These are phyloP conservation scores for Solanum verrucosum DNA, from an alignment of 257 asterid genomes.

Conservation along the genomic window DNA sequence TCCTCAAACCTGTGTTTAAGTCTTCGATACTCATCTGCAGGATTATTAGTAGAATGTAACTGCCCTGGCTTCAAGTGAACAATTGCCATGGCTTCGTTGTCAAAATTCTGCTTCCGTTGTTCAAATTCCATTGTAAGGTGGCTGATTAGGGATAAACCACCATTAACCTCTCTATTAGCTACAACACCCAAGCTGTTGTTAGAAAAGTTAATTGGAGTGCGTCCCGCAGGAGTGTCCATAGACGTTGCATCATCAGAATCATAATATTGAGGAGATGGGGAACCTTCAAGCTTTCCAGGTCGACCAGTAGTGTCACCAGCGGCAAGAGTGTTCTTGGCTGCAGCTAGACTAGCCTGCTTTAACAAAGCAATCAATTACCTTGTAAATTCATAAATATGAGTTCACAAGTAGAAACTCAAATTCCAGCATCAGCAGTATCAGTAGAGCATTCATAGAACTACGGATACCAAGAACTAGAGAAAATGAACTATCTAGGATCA, in stretches of 20 bases:
- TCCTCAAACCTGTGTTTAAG: slow-evolving; percentile 49
- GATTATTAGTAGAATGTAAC: slow-evolving; percentile 11
- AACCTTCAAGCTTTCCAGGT: slow-evolving; percentile 33
- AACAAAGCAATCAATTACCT: slow-evolving; percentile 2
- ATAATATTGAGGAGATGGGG: slow-evolving; percentile 47
- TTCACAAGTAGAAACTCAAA: neutral
- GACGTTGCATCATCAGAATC: slow-evolving; percentile 59
- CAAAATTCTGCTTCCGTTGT: slow-evolving; percentile 40
- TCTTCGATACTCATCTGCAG: slow-evolving; percentile 34
- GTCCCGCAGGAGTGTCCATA: slow-evolving; percentile 54
- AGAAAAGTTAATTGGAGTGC: slow-evolving; percentile 40
- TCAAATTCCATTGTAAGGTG: slow-evolving; percentile 65
- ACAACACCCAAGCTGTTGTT: slow-evolving; percentile 25
- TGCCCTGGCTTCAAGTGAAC: slow-evolving; percentile 34
- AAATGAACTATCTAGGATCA: neutral
- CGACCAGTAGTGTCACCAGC: slow-evolving; percentile 26
- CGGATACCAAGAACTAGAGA: neutral
- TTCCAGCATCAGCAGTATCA: neutral
- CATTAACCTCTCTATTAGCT: slow-evolving; percentile 28
- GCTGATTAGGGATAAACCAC: slow-evolving; percentile 22
- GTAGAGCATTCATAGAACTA: neutral
- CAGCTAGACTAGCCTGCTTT: slow-evolving; percentile 60
- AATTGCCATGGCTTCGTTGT: slow-evolving; percentile 39
- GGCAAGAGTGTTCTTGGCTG: slow-evolving; percentile 50
- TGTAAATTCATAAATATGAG: neutral